Evolutionary conservation across 768 basidiomycete species (phyloP).

Genomic region (Russula sp.): DNA sequence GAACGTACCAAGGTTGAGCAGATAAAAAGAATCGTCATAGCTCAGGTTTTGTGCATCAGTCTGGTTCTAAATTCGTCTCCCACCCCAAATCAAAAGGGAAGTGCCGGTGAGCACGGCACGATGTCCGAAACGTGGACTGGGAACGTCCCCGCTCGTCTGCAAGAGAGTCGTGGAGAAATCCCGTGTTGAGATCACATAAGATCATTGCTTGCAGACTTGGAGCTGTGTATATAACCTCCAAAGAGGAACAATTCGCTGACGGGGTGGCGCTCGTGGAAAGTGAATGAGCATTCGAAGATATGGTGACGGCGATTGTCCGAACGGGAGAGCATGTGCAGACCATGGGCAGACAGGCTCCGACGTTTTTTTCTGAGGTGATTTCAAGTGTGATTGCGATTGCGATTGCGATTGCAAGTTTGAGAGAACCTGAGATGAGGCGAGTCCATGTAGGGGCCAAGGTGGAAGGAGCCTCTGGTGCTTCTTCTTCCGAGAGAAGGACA

Average conservation of each 20-base stretch:
- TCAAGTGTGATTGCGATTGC: too few relatives aligned
- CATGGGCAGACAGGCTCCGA: too few relatives aligned
- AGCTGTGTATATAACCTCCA: constrained; percentile 90
- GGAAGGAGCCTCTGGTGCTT: too few relatives aligned
- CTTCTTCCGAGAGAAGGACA: too few relatives aligned
- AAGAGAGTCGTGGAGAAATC: constrained; percentile 79
- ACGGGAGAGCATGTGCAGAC: too few relatives aligned
- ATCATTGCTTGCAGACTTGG: constrained; percentile 70
- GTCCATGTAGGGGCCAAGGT: too few relatives aligned
- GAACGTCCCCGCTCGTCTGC: constrained; percentile 85
- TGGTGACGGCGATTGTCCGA: constrained; percentile 59
- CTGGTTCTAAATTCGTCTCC: constrained; percentile 78
- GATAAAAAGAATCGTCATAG: constrained; percentile 89
- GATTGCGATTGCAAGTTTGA: too few relatives aligned
- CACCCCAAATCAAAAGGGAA: constrained; percentile 90
- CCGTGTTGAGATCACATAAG: constrained; percentile 81
- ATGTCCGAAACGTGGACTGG: constrained; percentile 87
- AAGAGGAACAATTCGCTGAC: constrained; percentile 93
- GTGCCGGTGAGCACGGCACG: constrained; percentile 87
- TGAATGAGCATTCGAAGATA: constrained; percentile 93
- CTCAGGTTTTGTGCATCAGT: constrained; percentile 60
- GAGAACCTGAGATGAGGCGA: too few relatives aligned
- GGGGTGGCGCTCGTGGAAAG: constrained; percentile 73
- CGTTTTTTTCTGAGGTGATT: too few relatives aligned
- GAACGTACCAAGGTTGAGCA: constrained; percentile 87